Evolutionary conservation across 768 basidiomycete genomes (phyloP).

Genomic region (Leccinum barrowsii): DNA sequence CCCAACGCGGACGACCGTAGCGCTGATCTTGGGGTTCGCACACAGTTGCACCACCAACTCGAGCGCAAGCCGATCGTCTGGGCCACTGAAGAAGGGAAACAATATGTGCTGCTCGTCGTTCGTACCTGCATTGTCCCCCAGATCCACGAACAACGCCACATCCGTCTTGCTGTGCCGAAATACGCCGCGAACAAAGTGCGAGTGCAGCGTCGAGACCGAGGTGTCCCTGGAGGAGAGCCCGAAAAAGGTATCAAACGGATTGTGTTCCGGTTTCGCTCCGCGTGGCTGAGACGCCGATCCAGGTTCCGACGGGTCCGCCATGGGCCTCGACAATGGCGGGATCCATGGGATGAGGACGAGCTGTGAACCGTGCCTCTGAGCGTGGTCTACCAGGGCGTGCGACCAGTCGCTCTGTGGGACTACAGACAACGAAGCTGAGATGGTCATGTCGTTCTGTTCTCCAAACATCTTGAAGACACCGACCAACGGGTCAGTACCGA

Average conservation of each 20-base stretch:
- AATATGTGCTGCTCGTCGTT: constrained; percentile 58
- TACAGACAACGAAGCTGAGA: constrained; percentile 70
- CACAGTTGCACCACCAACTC: constrained; percentile 80
- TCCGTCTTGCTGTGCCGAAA: constrained; percentile 69
- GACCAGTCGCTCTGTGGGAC: constrained; percentile 76
- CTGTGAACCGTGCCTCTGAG: constrained; percentile 53
- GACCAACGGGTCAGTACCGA: constrained; percentile 68
- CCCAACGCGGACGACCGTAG: constrained; percentile 66
- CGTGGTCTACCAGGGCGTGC: constrained; percentile 59
- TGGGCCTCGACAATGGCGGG: constrained; percentile 37
- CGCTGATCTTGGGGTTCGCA: constrained; percentile 54
- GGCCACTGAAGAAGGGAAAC: constrained; percentile 90
- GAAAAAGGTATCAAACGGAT: constrained; percentile 82
- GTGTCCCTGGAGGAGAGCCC: constrained; percentile 47
- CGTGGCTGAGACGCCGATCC: constrained; percentile 10
- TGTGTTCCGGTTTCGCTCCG: constrained; percentile 31
- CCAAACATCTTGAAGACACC: constrained; percentile 78
- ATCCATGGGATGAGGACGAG: constrained; percentile 86
- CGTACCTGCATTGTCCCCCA: constrained; percentile 36
- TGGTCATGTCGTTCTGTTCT: constrained; percentile 59
- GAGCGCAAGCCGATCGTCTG: constrained; percentile 87
- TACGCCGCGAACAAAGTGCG: constrained; percentile 81
- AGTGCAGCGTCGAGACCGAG: constrained; percentile 56
- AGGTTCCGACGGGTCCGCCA: constrained; percentile 28
- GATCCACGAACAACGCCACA: constrained; percentile 84